phyloP scores from a whole-genome alignment of 2,329 filamentous ascomycete species.

The Fusarium udum region DNA sequence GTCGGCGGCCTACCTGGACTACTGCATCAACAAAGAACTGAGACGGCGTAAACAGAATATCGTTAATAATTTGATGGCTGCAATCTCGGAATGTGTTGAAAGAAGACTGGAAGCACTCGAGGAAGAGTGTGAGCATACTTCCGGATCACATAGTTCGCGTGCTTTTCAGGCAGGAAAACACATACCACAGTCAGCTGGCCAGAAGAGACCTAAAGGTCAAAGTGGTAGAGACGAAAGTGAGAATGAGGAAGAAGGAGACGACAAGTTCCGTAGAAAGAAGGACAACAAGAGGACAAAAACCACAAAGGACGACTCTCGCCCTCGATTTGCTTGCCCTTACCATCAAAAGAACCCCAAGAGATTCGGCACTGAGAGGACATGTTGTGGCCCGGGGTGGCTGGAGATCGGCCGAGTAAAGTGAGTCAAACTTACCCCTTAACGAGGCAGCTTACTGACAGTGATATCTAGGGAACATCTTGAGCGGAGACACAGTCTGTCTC shows the following conservation, averaged over 20 bases:
- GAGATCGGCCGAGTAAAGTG: slow-evolving; percentile 40
- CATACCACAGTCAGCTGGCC: slow-evolving; percentile 16
- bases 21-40: slow-evolving; percentile 22
- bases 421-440: not conserved
- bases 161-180: slow-evolving; percentile 10
- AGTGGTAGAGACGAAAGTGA: slow-evolving; percentile 43
- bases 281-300: slow-evolving; percentile 51
- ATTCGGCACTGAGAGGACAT: slow-evolving; percentile 37
- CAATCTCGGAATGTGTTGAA: slow-evolving; percentile 25
- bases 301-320: slow-evolving; percentile 43
- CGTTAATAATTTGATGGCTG: slow-evolving; percentile 28
- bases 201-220: slow-evolving; percentile 32
- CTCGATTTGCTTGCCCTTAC: slow-evolving; percentile 50
- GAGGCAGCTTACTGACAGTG: not conserved
- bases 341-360: slow-evolving; percentile 47
- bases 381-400: slow-evolving; percentile 39
- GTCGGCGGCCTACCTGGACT: slow-evolving; percentile 36
- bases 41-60: slow-evolving; percentile 17
- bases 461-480: slow-evolving; percentile 38
- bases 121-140: slow-evolving; percentile 25
- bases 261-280: slow-evolving; percentile 44
- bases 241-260: slow-evolving; percentile 43
- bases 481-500: slow-evolving; percentile 32
- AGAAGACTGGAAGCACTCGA: slow-evolving; percentile 37
- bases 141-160: slow-evolving; percentile 26